These are phyloP conservation scores for Pichia gijzeniarum DNA, from an alignment of 805 yeast species.

Conservation along the genomic window DNA sequence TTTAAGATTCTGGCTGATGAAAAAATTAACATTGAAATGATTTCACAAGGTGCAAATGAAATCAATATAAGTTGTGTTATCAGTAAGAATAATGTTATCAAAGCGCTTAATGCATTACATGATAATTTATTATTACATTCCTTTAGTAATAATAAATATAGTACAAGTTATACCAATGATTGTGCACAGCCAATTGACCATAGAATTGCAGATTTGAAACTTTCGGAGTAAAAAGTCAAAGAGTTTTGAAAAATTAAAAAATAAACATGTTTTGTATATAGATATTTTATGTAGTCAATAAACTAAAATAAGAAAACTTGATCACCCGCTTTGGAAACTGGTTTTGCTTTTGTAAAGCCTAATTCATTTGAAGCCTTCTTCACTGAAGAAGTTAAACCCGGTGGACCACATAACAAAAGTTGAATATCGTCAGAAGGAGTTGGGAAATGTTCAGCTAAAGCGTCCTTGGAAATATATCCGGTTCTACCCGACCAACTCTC, in stretches of 20 bases:
- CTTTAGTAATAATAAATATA: constrained; percentile 17
- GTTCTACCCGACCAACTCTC: constrained; percentile 68
- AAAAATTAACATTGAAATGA: constrained; percentile 92
- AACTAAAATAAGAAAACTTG: constrained; percentile 77
- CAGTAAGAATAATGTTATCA: constrained; percentile 70
- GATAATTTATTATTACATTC: constrained; percentile 56
- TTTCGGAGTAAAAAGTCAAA: constrained; percentile 20
- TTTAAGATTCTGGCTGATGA: constrained; percentile 91
- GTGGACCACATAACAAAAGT: constrained; percentile 88
- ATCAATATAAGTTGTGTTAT: constrained; percentile 89
- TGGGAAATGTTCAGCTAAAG: constrained; percentile 60
- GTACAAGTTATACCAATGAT: constrained; percentile 22
- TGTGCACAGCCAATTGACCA: constrained; percentile 38
- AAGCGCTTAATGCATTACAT: constrained; percentile 84
- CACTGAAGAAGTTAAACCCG: constrained; percentile 81
- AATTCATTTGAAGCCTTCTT: constrained; percentile 70
- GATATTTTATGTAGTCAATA: too few relatives aligned
- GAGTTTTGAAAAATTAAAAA: background rate
- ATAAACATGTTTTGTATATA: background rate
- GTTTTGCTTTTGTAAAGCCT: constrained; percentile 80
- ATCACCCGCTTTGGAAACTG: constrained; percentile 84
- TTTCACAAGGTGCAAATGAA: constrained; percentile 96
- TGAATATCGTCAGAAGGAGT: constrained; percentile 53
- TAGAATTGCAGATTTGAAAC: constrained; percentile 39
- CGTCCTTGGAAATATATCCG: constrained; percentile 77